Base-by-base conservation (phyloP, 306 rosid species). In the Purshia tridentata region DNA sequence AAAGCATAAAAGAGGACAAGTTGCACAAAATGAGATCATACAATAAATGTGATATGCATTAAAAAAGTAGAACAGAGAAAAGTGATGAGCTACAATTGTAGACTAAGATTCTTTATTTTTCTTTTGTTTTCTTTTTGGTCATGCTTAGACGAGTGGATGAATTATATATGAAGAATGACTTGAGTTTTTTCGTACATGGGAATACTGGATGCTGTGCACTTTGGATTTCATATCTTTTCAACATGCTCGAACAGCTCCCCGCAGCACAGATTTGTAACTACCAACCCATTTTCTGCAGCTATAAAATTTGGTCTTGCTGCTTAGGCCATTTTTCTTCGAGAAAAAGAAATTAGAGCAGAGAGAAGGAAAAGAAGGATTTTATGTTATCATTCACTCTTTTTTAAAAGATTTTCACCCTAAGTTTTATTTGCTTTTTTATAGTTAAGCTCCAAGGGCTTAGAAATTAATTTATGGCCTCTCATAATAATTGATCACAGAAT, bases 111-210 rank as follows among this genome's bases (percentile, higher is more conserved):
- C 77, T 60, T 73, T 41, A 22, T 23, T 48, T 50, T 48, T 20
- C 19, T 45, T 44, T 1, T 11, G 6, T 35, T 58, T 35, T 15
- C 48, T 55, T 70, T 53, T 55, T 29, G 53, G 68, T 57, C 75
- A 51, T 73, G 69, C 73, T 73, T 62, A n/a, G 46, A 61, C 19
- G 57, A 81, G 76, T 76, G 72, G 72, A 61, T 22, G 39, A 50
- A 67, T 77, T 29, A 58, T n/a, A n/a, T n/a, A n/a, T 29, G 35
- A 71, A 65, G 19, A 57, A 51, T 63, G 6, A 62, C 6, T 45
- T 39, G 8, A 35, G 39, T 65, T 16, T 50, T n/a, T 50, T 51
- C 2, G 77, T 39, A 51, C 53, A 62, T 29, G 5, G 63, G 47
- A 51, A 50, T 39, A 14, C 20, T 9, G 23, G 2, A 20, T 61